phyloP scores from a whole-genome alignment of 305 asterid genomes.

The Ilex paraguariensis region DNA sequence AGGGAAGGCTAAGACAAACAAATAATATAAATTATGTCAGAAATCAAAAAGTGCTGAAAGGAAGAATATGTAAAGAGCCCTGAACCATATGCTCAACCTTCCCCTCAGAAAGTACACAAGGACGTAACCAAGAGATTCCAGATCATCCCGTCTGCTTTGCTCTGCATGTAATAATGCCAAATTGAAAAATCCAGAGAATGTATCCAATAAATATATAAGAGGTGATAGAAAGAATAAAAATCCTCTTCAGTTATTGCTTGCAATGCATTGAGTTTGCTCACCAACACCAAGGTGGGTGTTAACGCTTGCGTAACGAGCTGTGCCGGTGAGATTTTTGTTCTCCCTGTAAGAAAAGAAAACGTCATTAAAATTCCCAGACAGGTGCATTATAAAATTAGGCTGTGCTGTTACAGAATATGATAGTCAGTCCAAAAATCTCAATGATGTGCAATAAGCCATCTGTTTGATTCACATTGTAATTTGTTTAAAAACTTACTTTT shows the following conservation, averaged over 20 bases:
- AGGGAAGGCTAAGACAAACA: conserved; percentile 60
- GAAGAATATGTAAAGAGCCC: no score
- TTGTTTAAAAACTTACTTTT: no score
- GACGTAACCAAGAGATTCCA: conserved; percentile 87
- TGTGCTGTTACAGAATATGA: no score
- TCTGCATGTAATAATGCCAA: conserved; percentile 38
- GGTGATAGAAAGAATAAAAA: not conserved
- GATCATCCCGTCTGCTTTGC: conserved; percentile 94
- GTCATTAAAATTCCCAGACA: no score
- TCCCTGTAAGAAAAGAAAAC: conserved; percentile 40
- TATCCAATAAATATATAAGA: not conserved
- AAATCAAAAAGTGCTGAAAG: no score
- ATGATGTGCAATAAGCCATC: no score
- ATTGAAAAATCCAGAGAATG: not conserved
- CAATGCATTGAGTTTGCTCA: conserved; percentile 23
- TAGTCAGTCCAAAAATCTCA: no score
- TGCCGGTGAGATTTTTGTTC: conserved; percentile 82
- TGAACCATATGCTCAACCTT: conserved; percentile 34
- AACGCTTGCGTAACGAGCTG: conserved; percentile 89
- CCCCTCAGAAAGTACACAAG: conserved; percentile 84
- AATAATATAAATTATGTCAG: not conserved
- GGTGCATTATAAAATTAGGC: no score
- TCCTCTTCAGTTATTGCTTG: not conserved
- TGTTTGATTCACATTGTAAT: no score
- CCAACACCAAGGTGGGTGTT: conserved; percentile 88